These are phyloP conservation scores for Kwoniella heveanensis DNA, from an alignment of 768 basidiomycete genomes.

Conservation along the genomic window DNA sequence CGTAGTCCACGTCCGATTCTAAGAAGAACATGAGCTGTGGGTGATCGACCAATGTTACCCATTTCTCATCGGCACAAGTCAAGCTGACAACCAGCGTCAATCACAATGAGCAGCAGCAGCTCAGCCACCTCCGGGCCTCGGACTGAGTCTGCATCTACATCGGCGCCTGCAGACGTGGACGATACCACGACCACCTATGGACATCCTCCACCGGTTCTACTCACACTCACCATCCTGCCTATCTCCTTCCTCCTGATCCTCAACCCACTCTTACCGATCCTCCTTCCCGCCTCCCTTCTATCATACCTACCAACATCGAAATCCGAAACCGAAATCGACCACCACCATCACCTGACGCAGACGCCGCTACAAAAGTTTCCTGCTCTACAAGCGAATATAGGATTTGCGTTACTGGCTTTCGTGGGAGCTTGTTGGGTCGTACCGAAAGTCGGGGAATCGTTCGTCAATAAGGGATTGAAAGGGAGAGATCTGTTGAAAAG, in stretches of 20 bases:
- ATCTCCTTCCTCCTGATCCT: constrained; percentile 45
- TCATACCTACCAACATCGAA: neutral
- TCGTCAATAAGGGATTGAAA: constrained; percentile 77
- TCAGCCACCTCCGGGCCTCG: too few relatives aligned
- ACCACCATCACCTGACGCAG: neutral
- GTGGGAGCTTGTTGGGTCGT: constrained; percentile 73
- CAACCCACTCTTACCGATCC: constrained; percentile 47
- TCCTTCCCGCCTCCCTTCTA: constrained; percentile 19
- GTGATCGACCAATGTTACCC: too few relatives aligned
- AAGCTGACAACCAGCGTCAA: too few relatives aligned
- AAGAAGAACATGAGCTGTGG: too few relatives aligned
- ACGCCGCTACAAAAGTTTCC: constrained; percentile 38
- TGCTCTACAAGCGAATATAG: constrained; percentile 71
- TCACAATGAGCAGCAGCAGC: too few relatives aligned
- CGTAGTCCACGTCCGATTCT: constrained; percentile 17
- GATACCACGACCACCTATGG: constrained; percentile 26
- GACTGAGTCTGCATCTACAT: too few relatives aligned
- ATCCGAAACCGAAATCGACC: neutral
- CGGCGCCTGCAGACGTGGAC: neutral
- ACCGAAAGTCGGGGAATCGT: constrained; percentile 77
- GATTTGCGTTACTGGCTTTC: constrained; percentile 82
- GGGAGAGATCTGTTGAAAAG: constrained; percentile 87
- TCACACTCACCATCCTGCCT: constrained; percentile 39
- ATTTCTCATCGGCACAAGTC: too few relatives aligned
- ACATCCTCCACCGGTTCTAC: constrained; percentile 33